phyloP scores from a whole-genome alignment of 108 stramenopile species.

The Cyclostephanos invisitatus region DNA sequence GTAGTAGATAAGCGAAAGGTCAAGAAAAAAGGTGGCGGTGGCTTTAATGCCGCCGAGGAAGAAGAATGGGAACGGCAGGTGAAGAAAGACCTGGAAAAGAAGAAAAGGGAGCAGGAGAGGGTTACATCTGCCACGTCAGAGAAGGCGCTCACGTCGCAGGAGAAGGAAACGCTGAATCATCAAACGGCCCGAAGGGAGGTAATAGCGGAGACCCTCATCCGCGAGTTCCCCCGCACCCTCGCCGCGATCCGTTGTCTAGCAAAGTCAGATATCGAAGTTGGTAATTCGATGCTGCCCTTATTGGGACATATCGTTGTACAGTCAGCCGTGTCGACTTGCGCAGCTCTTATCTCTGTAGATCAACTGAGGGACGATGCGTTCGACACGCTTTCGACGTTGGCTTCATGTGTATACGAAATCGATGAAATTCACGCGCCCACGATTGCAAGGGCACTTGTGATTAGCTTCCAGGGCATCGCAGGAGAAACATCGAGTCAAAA shows the following conservation, averaged over 20 bases:
- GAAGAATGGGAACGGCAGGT: slow-evolving; percentile 90
- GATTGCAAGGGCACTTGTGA: slow-evolving; percentile 65
- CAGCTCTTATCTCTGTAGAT: slow-evolving; percentile 37
- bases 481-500: slow-evolving; percentile 6
- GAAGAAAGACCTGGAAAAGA: slow-evolving; percentile 78
- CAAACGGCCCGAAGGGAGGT: slow-evolving; percentile 56
- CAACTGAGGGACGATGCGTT: slow-evolving; percentile 45
- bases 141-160: slow-evolving; percentile 56
- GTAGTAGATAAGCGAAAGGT: slow-evolving; percentile 35
- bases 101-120: slow-evolving; percentile 48
- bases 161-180: slow-evolving; percentile 58
- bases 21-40: slow-evolving; percentile 55
- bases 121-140: slow-evolving; percentile 1
- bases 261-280: slow-evolving; percentile 83
- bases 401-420: slow-evolving; percentile 84
- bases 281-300: slow-evolving; percentile 71
- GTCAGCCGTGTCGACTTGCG: slow-evolving; percentile 56
- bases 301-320: slow-evolving; percentile 51
- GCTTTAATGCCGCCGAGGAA: slow-evolving; percentile 59
- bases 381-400: slow-evolving; percentile 65
- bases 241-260: slow-evolving; percentile 59
- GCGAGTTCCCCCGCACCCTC: slow-evolving; percentile 49
- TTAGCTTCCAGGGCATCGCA: slow-evolving; percentile 41
- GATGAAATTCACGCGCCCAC: slow-evolving; percentile 72
- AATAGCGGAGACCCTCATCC: slow-evolving; percentile 40